A percentile compares a stretch with the other conserved stretches of the same genome.
Evolutionary conservation across 1,284 basidiomycete species (phyloP).

Genomic region (Leccinum subfulvum): DNA sequence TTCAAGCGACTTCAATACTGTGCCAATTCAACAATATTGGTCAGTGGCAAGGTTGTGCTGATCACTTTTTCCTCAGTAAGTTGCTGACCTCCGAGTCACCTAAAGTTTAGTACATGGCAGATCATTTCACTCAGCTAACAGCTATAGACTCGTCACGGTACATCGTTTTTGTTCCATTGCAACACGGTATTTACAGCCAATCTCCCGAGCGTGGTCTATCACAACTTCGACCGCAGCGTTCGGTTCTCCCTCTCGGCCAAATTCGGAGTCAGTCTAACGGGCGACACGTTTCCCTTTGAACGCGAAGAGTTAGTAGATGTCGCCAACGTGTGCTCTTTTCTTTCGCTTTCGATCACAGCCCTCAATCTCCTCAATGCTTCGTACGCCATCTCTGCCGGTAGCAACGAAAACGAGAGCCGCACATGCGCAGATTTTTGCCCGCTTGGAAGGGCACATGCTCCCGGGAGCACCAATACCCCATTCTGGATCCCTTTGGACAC

Average conservation of each 20-base stretch:
- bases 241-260: not conserved
- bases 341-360: slow-evolving; percentile 53
- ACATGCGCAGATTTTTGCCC: slow-evolving; percentile 66
- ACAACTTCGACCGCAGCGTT: not conserved
- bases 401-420: slow-evolving; percentile 71
- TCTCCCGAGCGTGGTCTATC: not conserved
- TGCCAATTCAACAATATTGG: no score
- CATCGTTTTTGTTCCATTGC: not conserved
- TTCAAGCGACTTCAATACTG: no score
- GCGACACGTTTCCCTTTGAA: slow-evolving; percentile 2
- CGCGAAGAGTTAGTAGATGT: not conserved
- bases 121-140: not conserved
- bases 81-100: not conserved
- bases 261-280: no score
- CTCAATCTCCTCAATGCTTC: slow-evolving; percentile 68
- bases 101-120: not conserved
- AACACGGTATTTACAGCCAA: not conserved
- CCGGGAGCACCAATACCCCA: slow-evolving; percentile 84
- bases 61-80: not conserved
- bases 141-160: not conserved
- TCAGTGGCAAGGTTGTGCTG: not conserved
- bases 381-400: slow-evolving; percentile 64
- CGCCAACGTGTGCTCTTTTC: slow-evolving; percentile 10
- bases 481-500: slow-evolving; percentile 72
- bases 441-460: slow-evolving; percentile 71